Percentiles rank a stretch among this genome's conserved stretches.
Conservation (phyloP, 768 basidiomycete genomes). For the Tulasnella sp. region DNA sequence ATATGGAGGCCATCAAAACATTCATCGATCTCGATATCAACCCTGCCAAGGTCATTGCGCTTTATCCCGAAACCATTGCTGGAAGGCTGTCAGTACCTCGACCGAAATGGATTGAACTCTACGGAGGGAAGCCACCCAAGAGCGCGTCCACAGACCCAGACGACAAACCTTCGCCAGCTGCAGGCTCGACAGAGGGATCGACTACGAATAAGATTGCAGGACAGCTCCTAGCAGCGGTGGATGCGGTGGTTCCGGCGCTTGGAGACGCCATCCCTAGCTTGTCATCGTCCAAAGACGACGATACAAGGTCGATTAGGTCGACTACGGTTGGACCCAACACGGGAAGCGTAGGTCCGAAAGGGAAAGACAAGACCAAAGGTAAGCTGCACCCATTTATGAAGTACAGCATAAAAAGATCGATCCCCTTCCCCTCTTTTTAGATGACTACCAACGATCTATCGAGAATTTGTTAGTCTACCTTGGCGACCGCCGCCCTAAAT, state of each 20-base stretch:
- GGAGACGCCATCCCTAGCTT: constrained; percentile 35
- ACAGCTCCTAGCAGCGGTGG: constrained; percentile 60
- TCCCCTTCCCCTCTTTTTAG: constrained; percentile 43
- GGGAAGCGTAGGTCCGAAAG: constrained; percentile 42
- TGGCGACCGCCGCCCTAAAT: constrained; percentile 85
- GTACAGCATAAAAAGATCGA: neutral
- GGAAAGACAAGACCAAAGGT: constrained; percentile 43
- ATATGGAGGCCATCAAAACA: constrained; percentile 78
- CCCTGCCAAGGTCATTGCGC: constrained; percentile 88
- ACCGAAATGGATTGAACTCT: constrained; percentile 77
- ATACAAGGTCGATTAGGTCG: constrained; percentile 55
- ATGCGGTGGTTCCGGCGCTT: constrained; percentile 52
- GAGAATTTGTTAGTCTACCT: constrained; percentile 88
- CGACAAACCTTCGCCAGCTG: constrained; percentile 42
- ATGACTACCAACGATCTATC: constrained; percentile 70
- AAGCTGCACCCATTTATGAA: neutral
- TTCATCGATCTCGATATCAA: constrained; percentile 89
- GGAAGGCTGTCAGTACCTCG: constrained; percentile 73
- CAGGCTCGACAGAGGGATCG: constrained; percentile 39
- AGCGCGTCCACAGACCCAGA: constrained; percentile 41
- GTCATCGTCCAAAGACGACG: constrained; percentile 53
- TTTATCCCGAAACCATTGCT: constrained; percentile 81
- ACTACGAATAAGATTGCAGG: constrained; percentile 50
- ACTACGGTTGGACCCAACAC: neutral
- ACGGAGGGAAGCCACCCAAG: constrained; percentile 66